Percentiles rank a stretch among this genome's conserved stretches.
Evolutionary conservation across 805 yeast species (phyloP).

Genomic region (Isabelozyma rhagii): DNA sequence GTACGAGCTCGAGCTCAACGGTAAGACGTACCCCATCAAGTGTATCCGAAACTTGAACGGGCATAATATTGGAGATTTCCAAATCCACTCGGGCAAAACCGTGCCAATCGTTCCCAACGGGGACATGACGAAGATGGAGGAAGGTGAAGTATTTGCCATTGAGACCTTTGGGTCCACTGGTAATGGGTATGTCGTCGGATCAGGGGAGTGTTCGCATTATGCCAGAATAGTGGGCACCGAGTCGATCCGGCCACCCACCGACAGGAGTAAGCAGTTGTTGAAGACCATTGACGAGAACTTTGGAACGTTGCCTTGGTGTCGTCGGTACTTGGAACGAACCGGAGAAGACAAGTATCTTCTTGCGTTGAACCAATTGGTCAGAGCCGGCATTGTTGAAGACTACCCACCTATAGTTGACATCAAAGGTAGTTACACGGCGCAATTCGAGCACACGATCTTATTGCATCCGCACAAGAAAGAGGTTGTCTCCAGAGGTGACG

Average conservation of each 20-base stretch:
- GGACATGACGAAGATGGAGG: constrained; percentile 97
- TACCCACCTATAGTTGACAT: constrained; percentile 90
- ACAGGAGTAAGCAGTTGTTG: constrained; percentile 67
- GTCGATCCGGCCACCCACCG: constrained; percentile 45
- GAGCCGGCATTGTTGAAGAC: constrained; percentile 84
- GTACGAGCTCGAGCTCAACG: constrained; percentile 87
- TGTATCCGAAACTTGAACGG: constrained; percentile 92
- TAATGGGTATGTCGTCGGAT: constrained; percentile 77
- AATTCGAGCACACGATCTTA: constrained; percentile 90
- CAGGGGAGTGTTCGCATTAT: constrained; percentile 95
- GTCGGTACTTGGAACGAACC: constrained; percentile 85
- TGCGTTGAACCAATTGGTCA: constrained; percentile 82
- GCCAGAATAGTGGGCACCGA: constrained; percentile 55
- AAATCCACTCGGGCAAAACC: constrained; percentile 91
- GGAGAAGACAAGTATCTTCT: constrained; percentile 90
- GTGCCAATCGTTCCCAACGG: constrained; percentile 95
- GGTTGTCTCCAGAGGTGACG: constrained; percentile 93
- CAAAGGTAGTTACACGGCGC: constrained; percentile 90
- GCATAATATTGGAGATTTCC: constrained; percentile 81
- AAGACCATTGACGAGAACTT: constrained; percentile 73
- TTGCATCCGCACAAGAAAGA: constrained; percentile 91
- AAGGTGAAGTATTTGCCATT: constrained; percentile 96
- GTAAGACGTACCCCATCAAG: constrained; percentile 79
- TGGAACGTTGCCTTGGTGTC: constrained; percentile 95
- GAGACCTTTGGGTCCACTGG: constrained; percentile 99